Evolutionary conservation across 2,329 filamentous ascomycete genomes (phyloP).

Genomic region (Ophiostoma sp.): DNA sequence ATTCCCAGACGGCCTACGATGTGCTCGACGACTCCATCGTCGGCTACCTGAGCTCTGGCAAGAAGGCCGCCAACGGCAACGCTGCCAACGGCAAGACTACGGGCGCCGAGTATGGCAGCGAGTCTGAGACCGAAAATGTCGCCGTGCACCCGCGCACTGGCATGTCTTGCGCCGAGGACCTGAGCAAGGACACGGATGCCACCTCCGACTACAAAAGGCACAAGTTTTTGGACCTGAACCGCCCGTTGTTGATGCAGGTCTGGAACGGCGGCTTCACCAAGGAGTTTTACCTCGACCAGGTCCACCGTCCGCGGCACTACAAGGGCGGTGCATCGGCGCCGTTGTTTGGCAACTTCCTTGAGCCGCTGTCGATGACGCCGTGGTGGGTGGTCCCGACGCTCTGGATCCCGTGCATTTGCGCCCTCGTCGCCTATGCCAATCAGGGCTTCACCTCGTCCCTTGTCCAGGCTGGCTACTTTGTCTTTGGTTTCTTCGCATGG

Average conservation of each 20-base stretch:
- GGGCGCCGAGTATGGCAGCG: conserved; percentile 10
- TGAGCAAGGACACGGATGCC: conserved; percentile 81
- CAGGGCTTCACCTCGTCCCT: conserved; percentile 56
- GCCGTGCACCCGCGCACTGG: conserved; percentile 67
- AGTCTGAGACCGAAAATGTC: conserved; percentile 32
- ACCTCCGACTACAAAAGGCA: conserved; percentile 77
- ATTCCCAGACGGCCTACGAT: conserved; percentile 94
- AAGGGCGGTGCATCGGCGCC: conserved; percentile 89
- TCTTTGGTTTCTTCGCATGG: conserved; percentile 76
- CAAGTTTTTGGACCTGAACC: conserved; percentile 89
- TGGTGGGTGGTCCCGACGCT: conserved; percentile 87
- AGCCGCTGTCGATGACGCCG: conserved; percentile 90
- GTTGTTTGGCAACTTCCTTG: conserved; percentile 96
- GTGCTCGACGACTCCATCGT: conserved; percentile 84
- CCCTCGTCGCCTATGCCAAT: conserved; percentile 67
- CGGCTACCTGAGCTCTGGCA: conserved; percentile 71
- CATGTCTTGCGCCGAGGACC: conserved; percentile 84
- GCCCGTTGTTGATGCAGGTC: conserved; percentile 82
- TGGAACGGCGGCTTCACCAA: conserved; percentile 88
- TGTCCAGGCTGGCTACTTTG: conserved; percentile 61
- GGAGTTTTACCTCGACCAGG: conserved; percentile 94
- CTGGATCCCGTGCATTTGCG: conserved; percentile 80
- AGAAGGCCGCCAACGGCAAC: conserved; percentile 48
- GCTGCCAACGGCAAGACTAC: conserved; percentile 45
- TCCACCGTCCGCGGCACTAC: conserved; percentile 94